Percentiles rank a stretch among this genome's conserved stretches.
Conservation (phyloP, 176 grass and related monocot species). For the Oryza officinalis region DNA sequence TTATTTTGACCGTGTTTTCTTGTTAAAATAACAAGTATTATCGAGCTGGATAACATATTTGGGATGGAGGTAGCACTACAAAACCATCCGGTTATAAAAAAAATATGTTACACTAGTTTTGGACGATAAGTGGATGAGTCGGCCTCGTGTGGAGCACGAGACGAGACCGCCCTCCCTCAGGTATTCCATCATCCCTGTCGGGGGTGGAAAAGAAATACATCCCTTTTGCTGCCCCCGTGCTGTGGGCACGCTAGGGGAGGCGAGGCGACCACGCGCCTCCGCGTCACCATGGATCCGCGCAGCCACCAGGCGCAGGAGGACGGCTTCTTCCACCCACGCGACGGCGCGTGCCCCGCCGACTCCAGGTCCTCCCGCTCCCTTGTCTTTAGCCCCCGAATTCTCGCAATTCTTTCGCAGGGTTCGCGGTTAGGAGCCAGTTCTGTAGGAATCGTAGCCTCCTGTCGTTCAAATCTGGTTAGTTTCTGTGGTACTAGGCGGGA, state of each 20-base stretch:
- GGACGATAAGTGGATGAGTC: no score
- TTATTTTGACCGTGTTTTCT: no score
- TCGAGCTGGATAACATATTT: no score
- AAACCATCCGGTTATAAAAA: no score
- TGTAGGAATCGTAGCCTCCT: background rate
- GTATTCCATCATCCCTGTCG: no score
- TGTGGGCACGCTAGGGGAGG: background rate
- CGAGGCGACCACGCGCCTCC: conserved; percentile 30
- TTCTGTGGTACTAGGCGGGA: background rate
- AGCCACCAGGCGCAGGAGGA: conserved; percentile 24
- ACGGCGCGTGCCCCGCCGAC: conserved; percentile 14
- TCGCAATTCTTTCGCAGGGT: background rate
- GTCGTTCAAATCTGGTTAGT: background rate
- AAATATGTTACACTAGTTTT: no score
- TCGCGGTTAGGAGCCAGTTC: background rate
- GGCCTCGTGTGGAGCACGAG: no score
- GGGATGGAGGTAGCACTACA: no score
- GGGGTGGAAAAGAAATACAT: background rate
- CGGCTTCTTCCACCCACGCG: conserved; percentile 23
- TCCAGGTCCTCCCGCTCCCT: conserved; percentile 18
- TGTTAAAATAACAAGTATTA: no score
- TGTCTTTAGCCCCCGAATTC: background rate
- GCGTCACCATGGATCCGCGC: conserved; percentile 36
- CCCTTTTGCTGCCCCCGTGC: background rate
- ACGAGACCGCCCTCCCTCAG: no score